These are phyloP conservation scores for Candida anglica DNA, from an alignment of 805 yeast species.

Conservation along the genomic window DNA sequence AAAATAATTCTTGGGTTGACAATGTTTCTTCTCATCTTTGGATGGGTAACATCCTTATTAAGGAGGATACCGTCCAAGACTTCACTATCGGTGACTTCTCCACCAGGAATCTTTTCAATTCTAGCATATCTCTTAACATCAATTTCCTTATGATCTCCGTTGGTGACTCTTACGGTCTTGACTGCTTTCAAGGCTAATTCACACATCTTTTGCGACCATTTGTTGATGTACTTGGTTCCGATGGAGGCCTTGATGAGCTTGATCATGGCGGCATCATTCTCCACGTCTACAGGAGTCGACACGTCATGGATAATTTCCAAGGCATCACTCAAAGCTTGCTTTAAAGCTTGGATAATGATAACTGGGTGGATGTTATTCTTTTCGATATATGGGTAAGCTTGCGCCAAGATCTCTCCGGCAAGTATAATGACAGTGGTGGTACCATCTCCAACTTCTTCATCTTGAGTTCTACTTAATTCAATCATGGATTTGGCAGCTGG, in stretches of 20 bases:
- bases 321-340: conserved; percentile 87
- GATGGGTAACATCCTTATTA: conserved; percentile 98
- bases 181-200: conserved; percentile 83
- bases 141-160: conserved; percentile 69
- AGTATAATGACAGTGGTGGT: conserved; percentile 95
- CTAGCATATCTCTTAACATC: conserved; percentile 91
- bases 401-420: conserved; percentile 96
- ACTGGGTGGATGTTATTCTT: conserved; percentile 96
- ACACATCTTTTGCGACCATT: conserved; percentile 93
- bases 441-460: conserved; percentile 98
- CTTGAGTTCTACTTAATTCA: conserved; percentile 94
- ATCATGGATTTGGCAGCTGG: conserved; percentile 99
- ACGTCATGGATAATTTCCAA: conserved; percentile 80
- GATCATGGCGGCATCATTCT: conserved; percentile 82
- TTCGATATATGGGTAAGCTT: conserved; percentile 89
- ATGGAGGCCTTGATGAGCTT: conserved; percentile 84
- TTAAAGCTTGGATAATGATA: conserved; percentile 88
- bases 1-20: conserved; percentile 86
- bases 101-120: conserved; percentile 96
- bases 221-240: conserved; percentile 90
- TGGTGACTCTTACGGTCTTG: conserved; percentile 65
- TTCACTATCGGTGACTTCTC: conserved; percentile 84
- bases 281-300: conserved; percentile 77
- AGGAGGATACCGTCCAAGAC: conserved; percentile 90
- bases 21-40: conserved; percentile 89